Percentiles rank a stretch among this genome's conserved stretches.
phyloP scores from a whole-genome alignment of 805 yeast genomes.

The Hanseniaspora hatyaiensis region DNA sequence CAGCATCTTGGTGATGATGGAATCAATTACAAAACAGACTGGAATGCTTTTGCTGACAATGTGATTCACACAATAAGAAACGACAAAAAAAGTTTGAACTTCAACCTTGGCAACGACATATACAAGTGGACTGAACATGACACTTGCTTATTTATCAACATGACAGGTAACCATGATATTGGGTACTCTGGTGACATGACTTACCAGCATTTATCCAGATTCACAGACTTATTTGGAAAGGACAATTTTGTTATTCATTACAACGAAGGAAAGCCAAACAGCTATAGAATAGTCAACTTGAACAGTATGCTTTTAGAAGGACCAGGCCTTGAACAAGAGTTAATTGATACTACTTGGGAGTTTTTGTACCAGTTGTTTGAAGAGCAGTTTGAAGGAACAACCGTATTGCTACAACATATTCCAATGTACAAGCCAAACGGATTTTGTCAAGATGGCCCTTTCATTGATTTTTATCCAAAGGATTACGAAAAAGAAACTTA shows the following conservation, averaged over 20 bases:
- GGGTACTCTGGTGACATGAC: conserved; percentile 95
- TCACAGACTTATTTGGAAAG: conserved; percentile 61
- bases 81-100: conserved; percentile 27
- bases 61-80: conserved; percentile 17
- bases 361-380: conserved; percentile 53
- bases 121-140: conserved; percentile 52
- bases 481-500: conserved; percentile 49
- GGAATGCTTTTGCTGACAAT: conserved; percentile 25
- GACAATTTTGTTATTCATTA: conserved; percentile 74
- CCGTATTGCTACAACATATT: conserved; percentile 75
- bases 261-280: conserved; percentile 47
- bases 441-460: conserved; percentile 78
- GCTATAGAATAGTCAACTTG: conserved; percentile 83
- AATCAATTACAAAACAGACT: conserved; percentile 24
- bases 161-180: conserved; percentile 91
- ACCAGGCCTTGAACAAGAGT: conserved; percentile 69
- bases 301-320: conserved; percentile 81
- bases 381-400: conserved; percentile 57
- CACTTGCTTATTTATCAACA: conserved; percentile 62
- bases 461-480: conserved; percentile 45
- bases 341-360: conserved; percentile 54
- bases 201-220: conserved; percentile 78
- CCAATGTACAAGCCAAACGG: conserved; percentile 80
- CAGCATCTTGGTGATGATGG: conserved; percentile 24
- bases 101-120: conserved; percentile 43